Evolutionary conservation across 352 stramenopile genomes (phyloP), one percentile per base, ranked within the genome.

Genomic region (Phytophthora citrophthora): DNA sequence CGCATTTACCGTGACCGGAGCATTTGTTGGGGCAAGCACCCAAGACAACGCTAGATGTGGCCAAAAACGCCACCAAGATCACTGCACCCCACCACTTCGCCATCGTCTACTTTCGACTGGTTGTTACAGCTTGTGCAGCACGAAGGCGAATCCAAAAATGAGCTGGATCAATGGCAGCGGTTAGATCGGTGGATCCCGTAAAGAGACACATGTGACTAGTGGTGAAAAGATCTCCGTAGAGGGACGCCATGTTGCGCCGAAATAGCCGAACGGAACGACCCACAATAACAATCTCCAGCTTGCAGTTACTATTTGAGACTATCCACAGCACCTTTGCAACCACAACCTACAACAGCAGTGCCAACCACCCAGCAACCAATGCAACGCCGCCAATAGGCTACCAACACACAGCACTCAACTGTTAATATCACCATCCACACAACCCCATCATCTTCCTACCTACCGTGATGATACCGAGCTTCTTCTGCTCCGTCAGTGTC

Each of bases 381-480:
- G 83, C 80, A 39, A 93, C 49, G 15, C 86, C 86, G 4, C 86
- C 86, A 24, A 94, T 64, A 43, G 86, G 86, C 86, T 94, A 32
- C 31, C 40, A 3, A 3, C 16, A 8, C 24, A 44, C 20, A 55
- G 26, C 15, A 53, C 20, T 23, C 1, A 18, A 15, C 5, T 16
- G 20, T 71, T 12, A 71, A 38, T 38, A 20, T 18, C 54, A 27
- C 36, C 5, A 51, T 6, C 10, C 49, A 45, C 23, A 5, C 32
- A 12, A 16, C 12, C n/a, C 1, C 15, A 44, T 6, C 10, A 2
- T 40, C 2, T 23, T 16, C 16, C 6, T 3, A 74, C 77, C 18
- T 58, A 95, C 87, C 71, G 87, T 94, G 62, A 95, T 63, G 34
- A 81, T 79, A 49, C 87, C 87, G 44, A 94, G 78, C 51, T 90